Percentiles rank a stretch among this genome's conserved stretches.
Conservation (phyloP, 805 yeast species). For the Nakazawaea wyomingensis region DNA sequence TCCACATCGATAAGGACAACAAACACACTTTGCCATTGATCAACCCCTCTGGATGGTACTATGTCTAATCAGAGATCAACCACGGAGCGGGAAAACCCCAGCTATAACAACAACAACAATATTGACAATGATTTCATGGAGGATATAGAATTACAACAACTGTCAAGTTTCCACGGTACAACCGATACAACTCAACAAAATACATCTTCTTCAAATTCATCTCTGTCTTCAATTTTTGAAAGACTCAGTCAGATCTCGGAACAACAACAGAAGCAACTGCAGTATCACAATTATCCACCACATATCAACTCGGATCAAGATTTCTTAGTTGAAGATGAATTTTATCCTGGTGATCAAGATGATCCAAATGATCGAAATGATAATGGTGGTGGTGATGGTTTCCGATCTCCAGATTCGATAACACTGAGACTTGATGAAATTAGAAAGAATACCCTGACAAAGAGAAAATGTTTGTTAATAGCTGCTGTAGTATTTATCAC, state of each 20-base stretch:
- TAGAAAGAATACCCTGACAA: neutral
- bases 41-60: neutral
- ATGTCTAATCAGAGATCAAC: neutral
- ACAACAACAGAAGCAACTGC: constrained; percentile 15
- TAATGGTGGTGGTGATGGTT: constrained; percentile 1
- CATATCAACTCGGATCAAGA: neutral
- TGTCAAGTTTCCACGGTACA: neutral
- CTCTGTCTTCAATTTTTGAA: constrained; percentile 15
- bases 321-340: neutral
- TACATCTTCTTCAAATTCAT: constrained; percentile 5
- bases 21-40: too few relatives aligned
- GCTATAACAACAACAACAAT: neutral
- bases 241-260: constrained; percentile 23
- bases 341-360: neutral
- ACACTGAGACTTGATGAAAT: neutral
- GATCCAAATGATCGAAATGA: too few relatives aligned
- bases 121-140: constrained; percentile 1
- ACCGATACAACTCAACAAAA: neutral
- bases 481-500: constrained; percentile 18
- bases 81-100: neutral
- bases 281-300: neutral
- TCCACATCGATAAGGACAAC: too few relatives aligned
- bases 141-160: constrained; percentile 9
- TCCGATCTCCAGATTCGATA: neutral
- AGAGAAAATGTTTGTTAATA: constrained; percentile 11